These are phyloP conservation scores for Nakaseomyces nivariensis DNA, from an alignment of 1,139 yeast genomes.

Conservation along the genomic window DNA sequence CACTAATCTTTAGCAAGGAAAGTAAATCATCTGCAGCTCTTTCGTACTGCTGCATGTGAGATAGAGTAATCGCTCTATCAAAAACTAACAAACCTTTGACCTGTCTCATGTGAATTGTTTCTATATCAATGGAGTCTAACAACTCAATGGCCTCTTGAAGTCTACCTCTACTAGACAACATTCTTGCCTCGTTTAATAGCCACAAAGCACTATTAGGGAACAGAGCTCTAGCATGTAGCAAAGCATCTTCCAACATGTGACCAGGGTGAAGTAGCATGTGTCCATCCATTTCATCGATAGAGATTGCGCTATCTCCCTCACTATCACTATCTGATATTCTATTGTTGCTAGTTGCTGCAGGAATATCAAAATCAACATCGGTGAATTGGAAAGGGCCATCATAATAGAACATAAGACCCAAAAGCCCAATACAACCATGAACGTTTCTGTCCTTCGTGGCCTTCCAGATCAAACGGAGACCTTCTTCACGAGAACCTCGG, in stretches of 20 bases:
- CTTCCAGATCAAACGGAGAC: conserved; percentile 78
- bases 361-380: conserved; percentile 71
- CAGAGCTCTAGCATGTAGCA: conserved; percentile 53
- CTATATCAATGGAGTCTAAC: conserved; percentile 63
- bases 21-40: conserved; percentile 70
- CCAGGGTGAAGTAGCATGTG: conserved; percentile 46
- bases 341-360: conserved; percentile 23
- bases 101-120: conserved; percentile 73
- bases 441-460: conserved; percentile 69
- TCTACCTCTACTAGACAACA: conserved; percentile 71
- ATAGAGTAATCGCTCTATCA: conserved; percentile 72
- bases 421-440: conserved; percentile 82
- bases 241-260: conserved; percentile 37
- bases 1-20: conserved; percentile 58
- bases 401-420: conserved; percentile 74
- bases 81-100: conserved; percentile 79
- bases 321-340: conserved; percentile 2
- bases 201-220: conserved; percentile 89
- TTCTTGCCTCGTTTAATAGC: conserved; percentile 83
- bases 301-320: conserved; percentile 8
- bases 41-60: conserved; percentile 69
- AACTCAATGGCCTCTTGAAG: conserved; percentile 55
- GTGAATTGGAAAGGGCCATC: conserved; percentile 94
- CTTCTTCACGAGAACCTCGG: conserved; percentile 74
- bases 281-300: conserved; percentile 30